A percentile compares a stretch with the other conserved stretches of the same genome.
phyloP scores from a whole-genome alignment of 768 basidiomycete species.

The Suillus cothurnatus region DNA sequence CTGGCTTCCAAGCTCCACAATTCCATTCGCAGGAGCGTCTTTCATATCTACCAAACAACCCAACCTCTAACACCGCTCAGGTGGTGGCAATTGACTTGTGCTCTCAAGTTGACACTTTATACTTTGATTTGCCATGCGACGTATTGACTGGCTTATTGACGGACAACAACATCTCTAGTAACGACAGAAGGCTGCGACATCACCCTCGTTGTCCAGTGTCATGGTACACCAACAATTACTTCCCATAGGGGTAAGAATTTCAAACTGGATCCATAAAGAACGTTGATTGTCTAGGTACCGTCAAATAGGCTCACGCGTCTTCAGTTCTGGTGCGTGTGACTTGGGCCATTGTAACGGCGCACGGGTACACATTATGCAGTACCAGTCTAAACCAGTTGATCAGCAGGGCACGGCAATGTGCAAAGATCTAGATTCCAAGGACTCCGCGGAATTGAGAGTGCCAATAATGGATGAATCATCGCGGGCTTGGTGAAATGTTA shows the following conservation, averaged over 20 bases:
- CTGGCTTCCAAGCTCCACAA: not conserved
- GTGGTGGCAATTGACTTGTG: not conserved
- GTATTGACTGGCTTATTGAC: not conserved
- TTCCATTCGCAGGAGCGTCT: too few relatives aligned
- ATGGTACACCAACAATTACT: not conserved
- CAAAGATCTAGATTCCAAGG: not conserved
- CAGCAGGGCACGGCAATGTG: not conserved
- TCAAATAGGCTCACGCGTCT: not conserved
- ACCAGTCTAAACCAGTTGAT: not conserved
- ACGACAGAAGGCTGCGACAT: not conserved
- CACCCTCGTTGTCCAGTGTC: too few relatives aligned
- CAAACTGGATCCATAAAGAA: not conserved
- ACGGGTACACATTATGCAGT: not conserved
- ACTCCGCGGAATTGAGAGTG: slow-evolving; percentile 2
- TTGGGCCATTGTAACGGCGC: not conserved
- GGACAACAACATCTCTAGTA: not conserved
- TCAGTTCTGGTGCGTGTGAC: slow-evolving; percentile 3
- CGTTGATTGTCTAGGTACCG: not conserved
- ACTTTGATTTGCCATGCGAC: not conserved
- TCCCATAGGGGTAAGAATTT: not conserved
- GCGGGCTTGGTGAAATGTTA: not conserved
- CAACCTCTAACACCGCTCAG: not conserved
- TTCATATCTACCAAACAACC: not conserved
- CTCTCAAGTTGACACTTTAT: not conserved
- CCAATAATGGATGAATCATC: not conserved